These are phyloP conservation scores for Nemophila menziesii DNA, from an alignment of 257 asterid genomes.

Conservation along the genomic window DNA sequence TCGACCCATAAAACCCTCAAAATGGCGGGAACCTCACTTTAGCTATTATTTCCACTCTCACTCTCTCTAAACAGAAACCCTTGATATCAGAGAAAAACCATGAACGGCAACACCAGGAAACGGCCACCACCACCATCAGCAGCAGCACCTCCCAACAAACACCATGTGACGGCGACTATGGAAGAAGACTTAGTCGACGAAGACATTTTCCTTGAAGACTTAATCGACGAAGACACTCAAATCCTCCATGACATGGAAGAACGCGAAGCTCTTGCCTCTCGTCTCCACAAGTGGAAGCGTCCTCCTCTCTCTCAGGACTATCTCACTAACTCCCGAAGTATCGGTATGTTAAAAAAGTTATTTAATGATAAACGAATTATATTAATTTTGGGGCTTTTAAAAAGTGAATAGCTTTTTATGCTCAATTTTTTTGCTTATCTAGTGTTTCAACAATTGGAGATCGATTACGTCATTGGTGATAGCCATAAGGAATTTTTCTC, in stretches of 20 bases:
- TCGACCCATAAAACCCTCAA: background rate
- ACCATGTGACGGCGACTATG: slow-evolving; percentile 26
- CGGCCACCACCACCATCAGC: slow-evolving; percentile 40
- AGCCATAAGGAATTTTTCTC: slow-evolving; percentile 63
- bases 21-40: slow-evolving; percentile 43
- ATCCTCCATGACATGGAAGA: slow-evolving; percentile 32
- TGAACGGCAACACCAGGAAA: slow-evolving; percentile 48
- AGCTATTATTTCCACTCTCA: slow-evolving; percentile 11
- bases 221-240: slow-evolving; percentile 60
- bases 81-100: slow-evolving; percentile 11
- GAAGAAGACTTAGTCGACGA: slow-evolving; percentile 88
- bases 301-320: slow-evolving; percentile 46
- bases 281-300: slow-evolving; percentile 75
- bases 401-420: background rate
- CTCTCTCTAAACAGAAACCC: slow-evolving; percentile 6
- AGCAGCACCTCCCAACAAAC: slow-evolving; percentile 47
- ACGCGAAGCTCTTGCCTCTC: slow-evolving; percentile 42
- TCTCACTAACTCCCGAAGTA: slow-evolving; percentile 37
- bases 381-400: slow-evolving; percentile 13
- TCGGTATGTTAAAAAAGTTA: slow-evolving; percentile 28
- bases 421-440: background rate
- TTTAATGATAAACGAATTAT: slow-evolving; percentile 3
- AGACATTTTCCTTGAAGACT: slow-evolving; percentile 77
- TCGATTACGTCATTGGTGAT: slow-evolving; percentile 76
- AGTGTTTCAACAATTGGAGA: slow-evolving; percentile 94